Evolutionary conservation across 345 rosid genomes (phyloP).

Genomic region (Citrus sp.): DNA sequence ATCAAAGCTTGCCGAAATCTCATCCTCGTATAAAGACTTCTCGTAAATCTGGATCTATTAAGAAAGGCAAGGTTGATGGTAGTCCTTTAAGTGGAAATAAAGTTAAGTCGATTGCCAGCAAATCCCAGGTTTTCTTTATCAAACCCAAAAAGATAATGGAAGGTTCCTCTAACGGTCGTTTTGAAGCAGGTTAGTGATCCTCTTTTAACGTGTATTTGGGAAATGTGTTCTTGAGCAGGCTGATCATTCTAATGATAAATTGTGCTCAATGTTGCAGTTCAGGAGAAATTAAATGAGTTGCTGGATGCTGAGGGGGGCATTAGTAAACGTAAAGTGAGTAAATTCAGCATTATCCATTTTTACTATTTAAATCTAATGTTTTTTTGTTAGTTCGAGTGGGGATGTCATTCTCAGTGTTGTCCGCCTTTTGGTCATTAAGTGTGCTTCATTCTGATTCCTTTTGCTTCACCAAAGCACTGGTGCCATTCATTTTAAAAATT

Average conservation of each 20-base stretch:
- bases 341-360: constrained; percentile 4
- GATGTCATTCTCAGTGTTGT: neutral
- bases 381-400: neutral
- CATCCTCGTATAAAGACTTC: constrained; percentile 59
- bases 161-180: constrained; percentile 60
- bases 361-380: neutral
- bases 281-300: constrained; percentile 92
- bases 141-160: constrained; percentile 62
- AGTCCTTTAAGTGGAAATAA: constrained; percentile 41
- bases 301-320: constrained; percentile 93
- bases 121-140: constrained; percentile 42
- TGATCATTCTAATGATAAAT: constrained; percentile 1
- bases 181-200: constrained; percentile 71
- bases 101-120: constrained; percentile 46
- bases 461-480: neutral
- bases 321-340: constrained; percentile 81
- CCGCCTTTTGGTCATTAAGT: neutral
- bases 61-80: constrained; percentile 50
- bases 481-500: neutral
- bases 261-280: constrained; percentile 54
- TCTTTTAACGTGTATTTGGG: neutral
- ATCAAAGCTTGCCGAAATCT: constrained; percentile 43
- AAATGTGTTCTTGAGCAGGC: neutral
- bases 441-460: constrained; percentile 2
- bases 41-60: constrained; percentile 40